Evolutionary conservation across 129 eudicot genomes (phyloP).

Genomic region (Silybum marianum): DNA sequence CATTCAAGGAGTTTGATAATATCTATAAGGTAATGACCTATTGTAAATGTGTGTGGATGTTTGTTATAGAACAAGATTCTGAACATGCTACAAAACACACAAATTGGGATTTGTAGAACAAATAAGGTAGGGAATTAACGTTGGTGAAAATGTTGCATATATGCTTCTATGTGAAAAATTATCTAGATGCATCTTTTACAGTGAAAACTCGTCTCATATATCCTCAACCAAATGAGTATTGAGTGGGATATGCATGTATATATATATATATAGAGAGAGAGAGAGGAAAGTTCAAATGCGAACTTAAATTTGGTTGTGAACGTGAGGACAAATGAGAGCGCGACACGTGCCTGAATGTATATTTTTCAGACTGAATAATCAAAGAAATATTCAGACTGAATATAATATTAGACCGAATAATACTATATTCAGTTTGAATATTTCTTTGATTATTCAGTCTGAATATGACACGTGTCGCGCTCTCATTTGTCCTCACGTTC

Average conservation of each 20-base stretch:
- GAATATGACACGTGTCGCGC: too few relatives aligned
- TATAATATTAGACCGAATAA: too few relatives aligned
- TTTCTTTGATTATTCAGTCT: too few relatives aligned
- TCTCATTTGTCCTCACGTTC: too few relatives aligned
- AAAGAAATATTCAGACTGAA: too few relatives aligned
- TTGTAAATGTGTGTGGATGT: neutral
- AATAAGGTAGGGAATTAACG: conserved; percentile 7
- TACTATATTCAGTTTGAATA: too few relatives aligned
- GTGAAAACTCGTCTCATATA: neutral
- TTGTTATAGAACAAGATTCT: conserved; percentile 3
- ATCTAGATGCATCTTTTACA: neutral
- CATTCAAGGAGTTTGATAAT: conserved; percentile 65
- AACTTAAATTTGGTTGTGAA: too few relatives aligned
- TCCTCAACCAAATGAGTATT: neutral
- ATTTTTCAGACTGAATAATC: too few relatives aligned
- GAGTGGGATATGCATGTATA: conserved; percentile 1
- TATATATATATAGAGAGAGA: too few relatives aligned
- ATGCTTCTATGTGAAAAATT: neutral
- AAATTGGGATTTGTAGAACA: neutral
- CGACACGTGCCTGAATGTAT: too few relatives aligned
- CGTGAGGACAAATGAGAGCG: too few relatives aligned
- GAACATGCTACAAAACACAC: neutral
- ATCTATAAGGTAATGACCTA: conserved; percentile 65
- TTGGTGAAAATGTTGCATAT: conserved; percentile 23
- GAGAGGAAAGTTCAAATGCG: too few relatives aligned